Conservation (phyloP, 2,329 filamentous ascomycete species). For the Colletotrichum coccodes region DNA sequence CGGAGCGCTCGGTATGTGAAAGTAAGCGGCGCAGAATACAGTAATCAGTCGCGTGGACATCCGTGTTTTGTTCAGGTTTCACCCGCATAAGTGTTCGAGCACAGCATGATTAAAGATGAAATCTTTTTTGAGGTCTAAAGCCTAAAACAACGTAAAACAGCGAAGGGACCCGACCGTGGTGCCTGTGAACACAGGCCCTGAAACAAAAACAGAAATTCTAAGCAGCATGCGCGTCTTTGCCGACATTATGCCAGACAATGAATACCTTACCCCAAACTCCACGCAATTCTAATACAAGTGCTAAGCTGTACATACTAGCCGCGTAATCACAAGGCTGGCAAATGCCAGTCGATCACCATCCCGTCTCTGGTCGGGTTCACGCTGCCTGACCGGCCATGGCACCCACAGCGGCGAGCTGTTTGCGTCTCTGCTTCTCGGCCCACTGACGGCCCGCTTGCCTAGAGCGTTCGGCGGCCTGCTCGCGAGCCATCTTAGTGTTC, state of each 20-base stretch:
- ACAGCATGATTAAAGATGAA: neutral
- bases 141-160: neutral
- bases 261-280: slow-evolving; percentile 5
- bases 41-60: neutral
- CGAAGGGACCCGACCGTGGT: neutral
- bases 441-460: slow-evolving; percentile 69
- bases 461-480: slow-evolving; percentile 70
- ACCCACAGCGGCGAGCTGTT: slow-evolving; percentile 38
- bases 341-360: neutral
- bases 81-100: neutral
- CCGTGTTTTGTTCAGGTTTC: neutral
- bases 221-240: neutral
- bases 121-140: neutral
- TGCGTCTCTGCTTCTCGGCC: slow-evolving; percentile 67
- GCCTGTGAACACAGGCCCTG: neutral
- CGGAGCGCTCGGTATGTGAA: neutral
- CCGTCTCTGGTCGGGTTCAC: neutral
- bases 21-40: neutral
- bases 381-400: slow-evolving; percentile 1
- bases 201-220: neutral
- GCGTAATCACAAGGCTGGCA: neutral
- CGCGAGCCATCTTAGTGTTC: slow-evolving; percentile 63
- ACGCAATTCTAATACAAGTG: neutral
- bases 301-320: neutral
- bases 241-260: neutral